phyloP scores from a whole-genome alignment of 192 early-diverging fungal species.

The Backusella macrospora region DNA sequence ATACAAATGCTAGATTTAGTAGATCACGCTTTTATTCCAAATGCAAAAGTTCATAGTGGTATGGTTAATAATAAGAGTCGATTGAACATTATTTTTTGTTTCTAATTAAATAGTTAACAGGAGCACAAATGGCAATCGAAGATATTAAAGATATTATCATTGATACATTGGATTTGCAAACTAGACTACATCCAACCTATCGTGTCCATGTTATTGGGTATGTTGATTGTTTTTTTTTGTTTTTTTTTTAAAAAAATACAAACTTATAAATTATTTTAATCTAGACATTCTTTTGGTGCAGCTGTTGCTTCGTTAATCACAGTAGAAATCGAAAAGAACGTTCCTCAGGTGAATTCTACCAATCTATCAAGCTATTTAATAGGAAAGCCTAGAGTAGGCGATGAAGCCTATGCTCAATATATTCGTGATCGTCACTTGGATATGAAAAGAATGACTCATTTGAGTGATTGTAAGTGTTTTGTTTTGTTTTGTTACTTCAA shows the following conservation, averaged over 20 bases:
- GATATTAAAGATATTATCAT: constrained; percentile 19
- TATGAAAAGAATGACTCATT: not conserved
- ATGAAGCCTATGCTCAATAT: constrained; percentile 6
- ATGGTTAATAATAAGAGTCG: too few relatives aligned
- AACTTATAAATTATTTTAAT: not conserved
- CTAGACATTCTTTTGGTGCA: constrained; percentile 19
- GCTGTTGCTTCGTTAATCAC: not conserved
- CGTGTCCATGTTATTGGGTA: constrained; percentile 15
- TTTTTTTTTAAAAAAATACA: not conserved
- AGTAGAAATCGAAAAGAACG: not conserved
- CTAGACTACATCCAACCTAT: constrained; percentile 5
- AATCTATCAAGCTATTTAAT: constrained; percentile 1
- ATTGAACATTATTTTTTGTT: not conserved
- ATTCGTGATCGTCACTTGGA: not conserved
- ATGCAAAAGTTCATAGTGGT: constrained; percentile 1
- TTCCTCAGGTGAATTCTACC: not conserved
- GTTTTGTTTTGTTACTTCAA: not conserved
- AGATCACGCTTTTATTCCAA: not conserved
- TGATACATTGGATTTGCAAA: not conserved
- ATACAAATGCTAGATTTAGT: not conserved
- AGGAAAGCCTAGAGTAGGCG: not conserved
- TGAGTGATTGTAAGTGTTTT: constrained; percentile 7
- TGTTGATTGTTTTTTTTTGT: not conserved
- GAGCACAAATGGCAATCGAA: not conserved
- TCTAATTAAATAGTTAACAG: not conserved